Evolutionary conservation across 768 basidiomycete species (phyloP), one percentile per base, ranked within the genome.

Genomic region (Phylloporus rhodoxanthus): DNA sequence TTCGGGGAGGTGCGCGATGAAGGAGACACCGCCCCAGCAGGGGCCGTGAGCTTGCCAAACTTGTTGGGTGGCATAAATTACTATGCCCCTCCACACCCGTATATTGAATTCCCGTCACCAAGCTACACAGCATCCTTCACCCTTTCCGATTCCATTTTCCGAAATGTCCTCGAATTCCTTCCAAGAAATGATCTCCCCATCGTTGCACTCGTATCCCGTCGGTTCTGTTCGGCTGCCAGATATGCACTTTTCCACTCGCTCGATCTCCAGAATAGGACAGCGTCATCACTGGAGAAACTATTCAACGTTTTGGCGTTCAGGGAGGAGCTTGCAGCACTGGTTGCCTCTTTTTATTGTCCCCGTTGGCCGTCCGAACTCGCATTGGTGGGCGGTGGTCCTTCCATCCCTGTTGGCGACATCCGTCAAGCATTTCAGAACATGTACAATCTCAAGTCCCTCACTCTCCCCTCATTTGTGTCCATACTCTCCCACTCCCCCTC

Each of bases 401-500:
- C 52, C 3, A 20, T 45, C 21, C 57, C 59, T 25, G 44, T 61
- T 8, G 34, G 45, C 21, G 54, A 60, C 13, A 51, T 68, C 49
- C 50, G 57, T 17, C 53, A 17, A 8, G 67, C 62, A 10, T 54
- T 66, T 26, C 60, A 56, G 38, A 66, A 68, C 29, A 68, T 66
- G 66, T 37, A 32, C 8, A 60, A 66, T 32, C 62, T 66, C 50
- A 62, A 54, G 36, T 55, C 48, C 6, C 60, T 66, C 32, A 64
- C 62, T 1, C 29, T 68, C 8, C 53, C 53, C 10, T 64, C 62
- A 11, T 64, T 68, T 40, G 44, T 49, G 14, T 53, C 54, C 43
- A 52, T 64, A 21, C 54, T 66, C 19, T 51, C 55, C 3, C 48
- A 56, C 14, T 46, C 58, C 0, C 52, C 58, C 15, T 53, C 52